Evolutionary conservation across 495 filamentous ascomycete species (phyloP).

Genomic region (Sordaria brevicollis): DNA sequence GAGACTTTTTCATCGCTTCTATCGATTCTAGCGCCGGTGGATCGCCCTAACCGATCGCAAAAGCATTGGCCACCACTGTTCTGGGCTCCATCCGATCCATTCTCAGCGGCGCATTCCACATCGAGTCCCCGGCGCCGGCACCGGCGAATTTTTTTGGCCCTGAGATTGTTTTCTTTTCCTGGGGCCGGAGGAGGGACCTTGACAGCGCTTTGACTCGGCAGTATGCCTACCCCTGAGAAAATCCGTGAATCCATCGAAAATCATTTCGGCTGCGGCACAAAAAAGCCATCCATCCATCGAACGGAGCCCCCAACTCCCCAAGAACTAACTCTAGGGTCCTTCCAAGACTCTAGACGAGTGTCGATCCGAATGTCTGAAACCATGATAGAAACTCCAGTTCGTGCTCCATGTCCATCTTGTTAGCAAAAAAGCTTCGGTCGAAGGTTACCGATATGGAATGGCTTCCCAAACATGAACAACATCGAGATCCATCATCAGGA

Average conservation of each 20-base stretch:
- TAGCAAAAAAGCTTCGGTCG: not conserved
- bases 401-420: not conserved
- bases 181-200: not conserved
- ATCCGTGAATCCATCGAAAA: not conserved
- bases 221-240: not conserved
- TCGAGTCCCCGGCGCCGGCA: not conserved
- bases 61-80: not conserved
- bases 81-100: not conserved
- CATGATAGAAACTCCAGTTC: not conserved
- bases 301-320: not conserved
- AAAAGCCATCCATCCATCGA: not conserved
- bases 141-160: no score
- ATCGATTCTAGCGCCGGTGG: not conserved
- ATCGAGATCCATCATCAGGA: not conserved
- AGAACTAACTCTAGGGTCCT: not conserved
- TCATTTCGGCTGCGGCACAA: not conserved
- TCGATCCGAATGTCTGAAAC: not conserved
- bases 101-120: no score
- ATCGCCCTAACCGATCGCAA: not conserved
- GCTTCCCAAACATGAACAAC: not conserved
- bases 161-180: not conserved
- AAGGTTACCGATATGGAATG: not conserved
- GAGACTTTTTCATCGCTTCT: not conserved
- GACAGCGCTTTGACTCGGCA: not conserved
- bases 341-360: not conserved